Evolutionary conservation across 2,329 filamentous ascomycete species (phyloP), one percentile per base, ranked within the genome.

Genomic region (Rugonectria rugulosa): DNA sequence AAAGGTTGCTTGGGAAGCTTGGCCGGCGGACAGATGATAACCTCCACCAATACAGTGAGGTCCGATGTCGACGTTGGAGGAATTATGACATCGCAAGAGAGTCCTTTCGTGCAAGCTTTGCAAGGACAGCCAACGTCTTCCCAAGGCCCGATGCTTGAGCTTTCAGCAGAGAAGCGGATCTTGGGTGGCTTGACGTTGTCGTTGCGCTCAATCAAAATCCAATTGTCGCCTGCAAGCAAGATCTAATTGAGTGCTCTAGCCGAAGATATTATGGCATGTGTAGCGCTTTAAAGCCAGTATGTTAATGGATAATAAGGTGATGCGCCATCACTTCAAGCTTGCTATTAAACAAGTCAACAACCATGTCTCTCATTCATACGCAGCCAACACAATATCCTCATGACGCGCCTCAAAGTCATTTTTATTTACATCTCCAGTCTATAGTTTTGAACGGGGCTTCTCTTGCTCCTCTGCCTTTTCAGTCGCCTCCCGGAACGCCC

Each of bases 1-100:
- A 97, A 76, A 84, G 88, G 63, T 79, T 97, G 60, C 86, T 93
- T 61, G 97, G 97, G 83, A 92, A 92, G 78, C 1, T 80, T 97
- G 44, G 84, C 91, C n/a, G n/a, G 57, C 85, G 91, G 2, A 96
- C 92, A 0, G 92, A 97, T 69, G 92, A 96, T 69, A 87, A 97
- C 11, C n/a, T 34, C 26, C 48, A 32, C 42, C 31, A 54, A 29
- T 61, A 41, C 49, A 44, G 49, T 41, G 43, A 43, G 20, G 12
- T 51, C 48, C 5, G 38, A 26, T 12, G n/a, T 51, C 20, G 24
- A 36, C 26, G 15, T 51, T 17, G 26, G 15, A 14, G 12, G 29
- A 14, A n/a, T n/a, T n/a, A n/a, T n/a, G n/a, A n/a, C n/a, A 32
- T 32, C 37, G 10, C 36, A 15, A 10, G 36, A 51, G 48, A 15